phyloP scores from a whole-genome alignment of 345 rosid species.

The Aethionema arabicum region DNA sequence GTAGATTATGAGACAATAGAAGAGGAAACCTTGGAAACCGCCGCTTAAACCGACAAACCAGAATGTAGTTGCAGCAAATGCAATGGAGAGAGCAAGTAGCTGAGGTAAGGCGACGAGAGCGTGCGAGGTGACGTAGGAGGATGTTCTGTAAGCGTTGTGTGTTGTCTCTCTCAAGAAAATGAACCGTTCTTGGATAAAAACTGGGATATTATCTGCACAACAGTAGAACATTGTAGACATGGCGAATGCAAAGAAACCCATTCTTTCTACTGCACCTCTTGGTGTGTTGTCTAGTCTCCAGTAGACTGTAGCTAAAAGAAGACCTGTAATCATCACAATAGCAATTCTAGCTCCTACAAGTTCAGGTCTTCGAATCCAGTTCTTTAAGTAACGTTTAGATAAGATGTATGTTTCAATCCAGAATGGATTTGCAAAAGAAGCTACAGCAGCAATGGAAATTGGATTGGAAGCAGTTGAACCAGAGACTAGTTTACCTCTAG shows the following conservation, averaged over 20 bases:
- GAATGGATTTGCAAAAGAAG: constrained; percentile 32
- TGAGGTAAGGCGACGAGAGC: constrained; percentile 46
- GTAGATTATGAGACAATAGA: constrained; percentile 48
- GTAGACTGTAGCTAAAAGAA: constrained; percentile 61
- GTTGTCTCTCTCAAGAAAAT: constrained; percentile 74
- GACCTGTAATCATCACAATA: constrained; percentile 43
- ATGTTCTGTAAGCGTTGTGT: constrained; percentile 45
- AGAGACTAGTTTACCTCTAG: constrained; percentile 39
- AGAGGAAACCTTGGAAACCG: constrained; percentile 43
- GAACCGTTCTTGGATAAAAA: constrained; percentile 59
- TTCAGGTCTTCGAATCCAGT: constrained; percentile 38
- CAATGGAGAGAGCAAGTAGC: constrained; percentile 44
- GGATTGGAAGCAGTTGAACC: constrained; percentile 33
- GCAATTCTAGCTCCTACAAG: constrained; percentile 28
- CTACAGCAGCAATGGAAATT: constrained; percentile 32
- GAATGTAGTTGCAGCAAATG: constrained; percentile 46
- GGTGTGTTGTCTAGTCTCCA: constrained; percentile 50
- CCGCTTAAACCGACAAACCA: constrained; percentile 59
- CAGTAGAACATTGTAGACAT: constrained; percentile 47
- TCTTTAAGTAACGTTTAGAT: constrained; percentile 39
- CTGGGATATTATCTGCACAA: constrained; percentile 49
- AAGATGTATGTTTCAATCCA: constrained; percentile 24
- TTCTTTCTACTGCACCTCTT: constrained; percentile 44
- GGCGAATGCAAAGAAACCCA: constrained; percentile 51
- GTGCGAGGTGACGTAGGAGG: constrained; percentile 53